Evolutionary conservation across 73 alveolate genomes (phyloP).

Genomic region (Uronychia binucleata): DNA sequence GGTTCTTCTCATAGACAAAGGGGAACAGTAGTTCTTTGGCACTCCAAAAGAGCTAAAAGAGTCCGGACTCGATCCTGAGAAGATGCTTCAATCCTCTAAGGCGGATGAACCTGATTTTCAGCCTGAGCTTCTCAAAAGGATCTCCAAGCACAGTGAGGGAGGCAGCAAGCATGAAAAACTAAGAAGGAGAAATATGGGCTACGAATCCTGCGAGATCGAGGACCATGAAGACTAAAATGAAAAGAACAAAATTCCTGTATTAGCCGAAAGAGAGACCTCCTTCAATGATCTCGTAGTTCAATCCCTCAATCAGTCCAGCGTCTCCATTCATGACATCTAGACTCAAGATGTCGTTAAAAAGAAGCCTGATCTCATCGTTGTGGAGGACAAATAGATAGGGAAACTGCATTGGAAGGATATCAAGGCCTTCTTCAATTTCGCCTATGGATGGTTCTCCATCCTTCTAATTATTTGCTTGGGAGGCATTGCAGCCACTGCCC

Average conservation of each 20-base stretch:
- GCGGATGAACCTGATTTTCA: background rate
- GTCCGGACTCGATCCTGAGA: too few relatives aligned
- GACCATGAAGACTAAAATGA: too few relatives aligned
- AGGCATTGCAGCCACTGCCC: background rate
- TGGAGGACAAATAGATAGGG: background rate
- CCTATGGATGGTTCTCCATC: background rate
- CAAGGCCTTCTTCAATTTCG: background rate
- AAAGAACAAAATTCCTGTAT: background rate
- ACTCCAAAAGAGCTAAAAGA: background rate
- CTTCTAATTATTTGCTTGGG: background rate
- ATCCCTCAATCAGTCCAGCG: too few relatives aligned
- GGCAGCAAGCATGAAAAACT: too few relatives aligned
- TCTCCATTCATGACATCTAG: background rate
- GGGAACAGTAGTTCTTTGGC: background rate
- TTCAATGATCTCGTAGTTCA: background rate
- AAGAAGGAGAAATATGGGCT: too few relatives aligned
- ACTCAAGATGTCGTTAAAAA: background rate
- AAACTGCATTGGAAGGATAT: background rate
- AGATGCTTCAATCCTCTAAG: background rate
- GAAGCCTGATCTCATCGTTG: background rate
- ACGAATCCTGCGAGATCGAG: too few relatives aligned
- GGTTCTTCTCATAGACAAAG: slow-evolving; percentile 30
- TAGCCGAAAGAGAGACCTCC: background rate
- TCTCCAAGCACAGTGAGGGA: background rate
- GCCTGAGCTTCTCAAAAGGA: background rate